Evolutionary conservation across 768 basidiomycete species (phyloP), one percentile per base, ranked within the genome.

Genomic region (Leccinum incarnatum): DNA sequence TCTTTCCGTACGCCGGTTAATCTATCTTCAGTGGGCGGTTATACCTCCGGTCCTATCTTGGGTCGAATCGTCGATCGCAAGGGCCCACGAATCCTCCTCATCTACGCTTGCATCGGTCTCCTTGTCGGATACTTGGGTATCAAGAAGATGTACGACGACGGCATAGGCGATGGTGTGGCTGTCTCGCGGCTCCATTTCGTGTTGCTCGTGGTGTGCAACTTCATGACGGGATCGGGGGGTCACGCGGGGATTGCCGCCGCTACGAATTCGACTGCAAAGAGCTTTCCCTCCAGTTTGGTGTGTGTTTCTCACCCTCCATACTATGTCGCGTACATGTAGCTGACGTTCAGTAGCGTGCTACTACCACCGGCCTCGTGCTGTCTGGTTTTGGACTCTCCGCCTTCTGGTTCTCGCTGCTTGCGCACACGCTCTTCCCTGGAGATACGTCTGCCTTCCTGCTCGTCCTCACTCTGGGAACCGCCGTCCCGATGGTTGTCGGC

Each of bases 351-450:
- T 50, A 92, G 88, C 81, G 93, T 19, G 93, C 87, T 11, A 85
- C 85, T 0, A 82, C 85, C 9, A 91, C 89, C 0, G 88, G 88
- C 2, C 69, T 93, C 11, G 93, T 95, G 32, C 72, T 94, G 19
- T 91, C 93, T 0, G 94, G 92, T 30, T 94, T 92, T 61, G 94
- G 95, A 0, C 83, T 98, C 15, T 94, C 92, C 0, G 95, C 95
- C 0, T 96, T 96, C 77, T 78, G 91, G 61, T 97, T 95, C 74
- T 90, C 91, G 12, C 81, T 85, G 1, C 74, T 95, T 37, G 85
- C 92, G 0, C 86, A 88, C 57, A 66, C 82, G 0, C 70, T 87
- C 46, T 95, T 86, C 65, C 85, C 89, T 0, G 93, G 91, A 0
- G 80, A 94, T 65, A 91, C 89, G 0, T 88, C 87, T 1, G 81